These are phyloP conservation scores for Botrytis deweyae DNA, from an alignment of 2,329 filamentous ascomycete genomes.

Conservation along the genomic window DNA sequence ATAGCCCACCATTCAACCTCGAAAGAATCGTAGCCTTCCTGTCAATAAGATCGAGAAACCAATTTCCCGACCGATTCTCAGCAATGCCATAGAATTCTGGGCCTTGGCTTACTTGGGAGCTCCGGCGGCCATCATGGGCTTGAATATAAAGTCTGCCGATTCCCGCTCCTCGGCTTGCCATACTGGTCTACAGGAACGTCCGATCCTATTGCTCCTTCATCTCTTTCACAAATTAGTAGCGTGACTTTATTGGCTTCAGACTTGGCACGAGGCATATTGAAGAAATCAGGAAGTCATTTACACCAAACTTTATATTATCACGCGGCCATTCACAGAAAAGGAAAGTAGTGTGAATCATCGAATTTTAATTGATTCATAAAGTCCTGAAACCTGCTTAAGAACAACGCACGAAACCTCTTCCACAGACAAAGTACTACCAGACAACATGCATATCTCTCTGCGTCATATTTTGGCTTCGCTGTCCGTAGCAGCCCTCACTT, in stretches of 20 bases:
- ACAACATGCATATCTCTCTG: constrained; percentile 13
- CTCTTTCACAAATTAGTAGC: neutral
- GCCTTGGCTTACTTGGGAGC: neutral
- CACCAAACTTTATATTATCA: neutral
- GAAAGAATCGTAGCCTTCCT: neutral
- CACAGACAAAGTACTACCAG: neutral
- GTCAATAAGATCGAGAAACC: neutral
- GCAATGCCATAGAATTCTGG: neutral
- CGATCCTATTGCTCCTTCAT: neutral
- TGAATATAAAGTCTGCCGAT: constrained; percentile 7
- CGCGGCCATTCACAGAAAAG: neutral
- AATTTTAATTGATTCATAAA: neutral
- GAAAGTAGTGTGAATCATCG: neutral
- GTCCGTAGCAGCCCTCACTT: neutral
- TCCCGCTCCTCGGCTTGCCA: constrained; percentile 2
- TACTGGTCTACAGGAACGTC: neutral
- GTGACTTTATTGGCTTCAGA: neutral
- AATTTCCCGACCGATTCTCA: constrained; percentile 15
- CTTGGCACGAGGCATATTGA: neutral
- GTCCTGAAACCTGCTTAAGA: neutral
- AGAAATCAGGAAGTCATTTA: neutral
- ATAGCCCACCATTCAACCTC: neutral
- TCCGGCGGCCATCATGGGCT: neutral
- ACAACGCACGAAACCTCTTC: neutral
- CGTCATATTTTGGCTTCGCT: neutral